These are phyloP conservation scores for Emiliania huxleyi DNA, from an alignment of 78 protist species.

Conservation along the genomic window DNA sequence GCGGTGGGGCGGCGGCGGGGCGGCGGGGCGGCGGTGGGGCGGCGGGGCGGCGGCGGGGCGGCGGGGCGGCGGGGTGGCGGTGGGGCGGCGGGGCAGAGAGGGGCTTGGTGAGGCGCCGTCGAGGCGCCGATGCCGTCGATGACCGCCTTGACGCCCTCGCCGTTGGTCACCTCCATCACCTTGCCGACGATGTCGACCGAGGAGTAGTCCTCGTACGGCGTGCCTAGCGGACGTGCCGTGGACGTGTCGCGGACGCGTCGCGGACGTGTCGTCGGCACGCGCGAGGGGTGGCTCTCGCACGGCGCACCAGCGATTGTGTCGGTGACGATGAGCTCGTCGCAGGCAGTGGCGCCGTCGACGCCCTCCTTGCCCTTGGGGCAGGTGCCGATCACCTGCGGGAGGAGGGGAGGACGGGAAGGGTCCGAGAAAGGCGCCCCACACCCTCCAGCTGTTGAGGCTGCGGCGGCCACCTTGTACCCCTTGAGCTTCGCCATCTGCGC, in stretches of 20 bases:
- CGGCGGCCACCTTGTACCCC: slow-evolving; percentile 46
- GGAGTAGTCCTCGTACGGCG: slow-evolving; percentile 32
- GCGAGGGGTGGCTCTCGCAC: background rate
- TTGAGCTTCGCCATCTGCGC: slow-evolving; percentile 44
- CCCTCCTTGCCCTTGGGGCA: slow-evolving; percentile 1
- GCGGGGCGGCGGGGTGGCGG: background rate
- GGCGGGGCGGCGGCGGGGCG: no score
- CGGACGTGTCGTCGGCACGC: background rate
- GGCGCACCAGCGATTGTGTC: background rate
- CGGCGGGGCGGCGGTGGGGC: no score
- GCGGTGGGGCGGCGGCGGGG: no score
- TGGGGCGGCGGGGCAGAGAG: background rate
- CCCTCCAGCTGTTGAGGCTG: no score
- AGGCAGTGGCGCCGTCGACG: background rate
- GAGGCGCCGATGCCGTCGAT: slow-evolving; percentile 35
- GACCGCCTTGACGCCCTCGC: slow-evolving; percentile 28
- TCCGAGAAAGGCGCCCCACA: no score
- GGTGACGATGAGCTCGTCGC: slow-evolving; percentile 45
- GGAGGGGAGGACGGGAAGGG: no score
- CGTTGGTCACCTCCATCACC: slow-evolving; percentile 25
- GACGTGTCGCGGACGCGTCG: no score
- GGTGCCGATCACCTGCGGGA: slow-evolving; percentile 36
- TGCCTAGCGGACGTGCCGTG: no score
- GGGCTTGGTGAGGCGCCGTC: no score
- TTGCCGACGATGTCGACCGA: slow-evolving; percentile 13